These are phyloP conservation scores for Talaromyces sp. DNA, from an alignment of 2,329 filamentous ascomycete genomes.

Conservation along the genomic window DNA sequence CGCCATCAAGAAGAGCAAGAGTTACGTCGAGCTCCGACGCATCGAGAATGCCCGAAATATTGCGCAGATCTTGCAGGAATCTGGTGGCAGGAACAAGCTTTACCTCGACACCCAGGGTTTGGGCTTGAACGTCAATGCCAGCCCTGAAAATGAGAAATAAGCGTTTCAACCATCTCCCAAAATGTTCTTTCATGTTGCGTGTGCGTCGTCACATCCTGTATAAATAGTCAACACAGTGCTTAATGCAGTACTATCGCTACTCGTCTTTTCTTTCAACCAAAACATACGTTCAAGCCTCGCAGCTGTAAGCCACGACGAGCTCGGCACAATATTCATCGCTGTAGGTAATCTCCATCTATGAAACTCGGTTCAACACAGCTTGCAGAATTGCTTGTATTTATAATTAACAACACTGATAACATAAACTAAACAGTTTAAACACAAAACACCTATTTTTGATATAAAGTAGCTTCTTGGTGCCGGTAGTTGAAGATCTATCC, in stretches of 20 bases:
- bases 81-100: conserved; percentile 81
- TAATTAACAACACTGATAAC: no score
- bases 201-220: conserved; percentile 18
- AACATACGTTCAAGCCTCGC: background rate
- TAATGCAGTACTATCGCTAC: conserved; percentile 21
- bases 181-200: conserved; percentile 5
- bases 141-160: conserved; percentile 22
- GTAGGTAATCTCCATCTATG: background rate
- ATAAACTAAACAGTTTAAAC: no score
- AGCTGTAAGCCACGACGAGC: background rate
- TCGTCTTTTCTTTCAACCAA: background rate
- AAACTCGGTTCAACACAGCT: background rate
- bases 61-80: conserved; percentile 82
- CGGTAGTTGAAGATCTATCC: background rate
- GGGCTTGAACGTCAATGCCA: conserved; percentile 74
- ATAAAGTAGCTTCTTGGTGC: background rate
- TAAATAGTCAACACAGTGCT: conserved; percentile 20
- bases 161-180: conserved; percentile 6
- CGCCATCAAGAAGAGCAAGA: conserved; percentile 98
- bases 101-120: conserved; percentile 89
- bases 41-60: conserved; percentile 94
- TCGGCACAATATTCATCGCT: no score
- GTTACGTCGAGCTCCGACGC: conserved; percentile 95
- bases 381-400: background rate
- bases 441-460: no score